phyloP scores from a whole-genome alignment of 176 grass and related monocot genomes.

The Carex parvula region DNA sequence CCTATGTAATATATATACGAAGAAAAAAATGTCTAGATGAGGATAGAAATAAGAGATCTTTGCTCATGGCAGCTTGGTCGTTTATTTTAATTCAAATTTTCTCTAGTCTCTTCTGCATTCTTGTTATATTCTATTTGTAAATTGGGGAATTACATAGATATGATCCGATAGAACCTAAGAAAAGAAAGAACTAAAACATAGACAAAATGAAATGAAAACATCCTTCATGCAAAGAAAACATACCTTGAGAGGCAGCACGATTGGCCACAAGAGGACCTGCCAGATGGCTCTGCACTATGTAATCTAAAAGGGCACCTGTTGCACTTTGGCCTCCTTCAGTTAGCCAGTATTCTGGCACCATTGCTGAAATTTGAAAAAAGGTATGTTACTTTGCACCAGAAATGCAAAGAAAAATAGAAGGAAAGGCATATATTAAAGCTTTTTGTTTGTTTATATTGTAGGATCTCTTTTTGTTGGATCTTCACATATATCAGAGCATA shows the following conservation, averaged over 20 bases:
- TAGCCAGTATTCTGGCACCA: conserved; percentile 89
- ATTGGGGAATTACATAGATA: neutral
- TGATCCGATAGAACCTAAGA: neutral
- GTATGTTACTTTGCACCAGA: neutral
- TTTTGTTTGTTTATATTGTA: neutral
- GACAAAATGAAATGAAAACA: neutral
- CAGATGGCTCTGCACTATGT: conserved; percentile 64
- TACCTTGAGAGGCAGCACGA: conserved; percentile 76
- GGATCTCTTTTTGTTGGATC: neutral
- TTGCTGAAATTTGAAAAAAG: conserved; percentile 47
- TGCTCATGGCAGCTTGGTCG: neutral
- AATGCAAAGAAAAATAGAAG: conserved; percentile 22
- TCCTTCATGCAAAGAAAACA: conserved; percentile 25
- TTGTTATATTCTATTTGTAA: neutral
- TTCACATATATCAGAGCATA: neutral
- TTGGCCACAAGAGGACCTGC: conserved; percentile 73
- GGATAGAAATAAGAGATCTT: conserved; percentile 2
- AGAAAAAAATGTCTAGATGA: neutral
- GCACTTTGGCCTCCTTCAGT: conserved; percentile 96
- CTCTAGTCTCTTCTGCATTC: neutral
- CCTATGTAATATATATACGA: neutral
- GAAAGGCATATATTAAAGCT: neutral
- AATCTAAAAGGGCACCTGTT: conserved; percentile 83
- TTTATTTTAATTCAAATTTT: neutral
- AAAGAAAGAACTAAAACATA: neutral